These are phyloP conservation scores for Carex cristatella DNA, from an alignment of 176 grass and related monocot genomes.

Conservation along the genomic window DNA sequence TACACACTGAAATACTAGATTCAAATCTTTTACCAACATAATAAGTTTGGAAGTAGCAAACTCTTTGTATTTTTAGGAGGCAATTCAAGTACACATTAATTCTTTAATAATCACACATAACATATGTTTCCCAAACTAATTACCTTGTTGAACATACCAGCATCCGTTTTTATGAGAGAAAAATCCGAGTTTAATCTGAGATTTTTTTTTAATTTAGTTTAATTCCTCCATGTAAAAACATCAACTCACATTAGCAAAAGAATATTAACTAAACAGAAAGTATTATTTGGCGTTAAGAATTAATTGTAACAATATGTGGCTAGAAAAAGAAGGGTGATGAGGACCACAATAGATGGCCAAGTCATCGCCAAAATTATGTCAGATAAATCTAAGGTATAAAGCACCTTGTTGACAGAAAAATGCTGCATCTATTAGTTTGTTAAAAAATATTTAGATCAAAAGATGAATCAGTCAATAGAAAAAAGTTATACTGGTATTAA, in stretches of 20 bases:
- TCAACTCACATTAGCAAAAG: not conserved
- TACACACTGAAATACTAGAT: not conserved
- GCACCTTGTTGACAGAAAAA: not conserved
- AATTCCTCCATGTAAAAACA: not conserved
- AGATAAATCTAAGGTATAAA: not conserved
- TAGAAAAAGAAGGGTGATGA: not conserved
- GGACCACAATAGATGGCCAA: not conserved
- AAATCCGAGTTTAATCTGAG: not conserved
- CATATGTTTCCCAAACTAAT: not conserved
- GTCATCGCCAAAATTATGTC: not conserved
- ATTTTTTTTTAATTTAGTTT: not conserved
- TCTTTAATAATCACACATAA: not conserved
- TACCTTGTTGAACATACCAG: not conserved
- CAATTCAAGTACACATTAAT: not conserved
- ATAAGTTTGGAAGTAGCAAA: no score
- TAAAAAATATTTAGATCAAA: not conserved
- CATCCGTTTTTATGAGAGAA: not conserved
- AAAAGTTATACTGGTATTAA: not conserved
- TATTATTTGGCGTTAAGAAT: not conserved
- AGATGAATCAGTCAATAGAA: not conserved
- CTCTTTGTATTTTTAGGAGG: not conserved
- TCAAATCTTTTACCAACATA: not conserved
- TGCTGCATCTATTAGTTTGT: not conserved
- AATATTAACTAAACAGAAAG: not conserved
- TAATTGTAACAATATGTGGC: not conserved